Base-by-base conservation (phyloP, 768 basidiomycete genomes). In the Kwoniella europaea region DNA sequence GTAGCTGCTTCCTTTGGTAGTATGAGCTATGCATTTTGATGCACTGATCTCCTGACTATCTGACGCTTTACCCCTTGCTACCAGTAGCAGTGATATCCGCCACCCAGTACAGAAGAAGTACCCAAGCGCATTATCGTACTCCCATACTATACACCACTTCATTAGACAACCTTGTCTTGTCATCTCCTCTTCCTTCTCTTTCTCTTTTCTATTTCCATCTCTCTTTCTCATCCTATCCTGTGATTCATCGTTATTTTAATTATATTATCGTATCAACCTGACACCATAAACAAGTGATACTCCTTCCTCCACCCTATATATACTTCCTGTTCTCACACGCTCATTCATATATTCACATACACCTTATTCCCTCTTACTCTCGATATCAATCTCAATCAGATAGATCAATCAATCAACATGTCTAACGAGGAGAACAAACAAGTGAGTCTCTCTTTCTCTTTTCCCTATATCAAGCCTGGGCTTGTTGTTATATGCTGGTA, bases 401-500 rank as follows among this genome's bases (percentile, higher is more conserved):
- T 20, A 62, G 50, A 63, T 24, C 35, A 20, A 53, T n/a, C 67
- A 63, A 24, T 55, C 54, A 70, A 70, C 68, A 70, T 70, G 68
- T 70, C 68, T 50, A 54, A 50, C 63, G 68, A 64, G 46, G 55
- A 70, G 53, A 63, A 58, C 55, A 70, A 70, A 57, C 68, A 63
- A 55, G 68, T 70, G 63, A 70, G 68, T 65, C 20, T 41, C 0
- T 27, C 20, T 22, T 65, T 16, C 54, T 55, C 54, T 22, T 1
- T 18, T n/a, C 54, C 54, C 0, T 24, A 20, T 55, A 4, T 20
- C 6, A 5, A 55, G 54, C 20, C 54, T 55, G 10, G 54, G 54
- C 54, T 55, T n/a, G 59, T 13, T 58, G 16, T 20, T 16, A 61
- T 12, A 44, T 61, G 42, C 42, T 35, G 59, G 59, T 43, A 18